Conservation (phyloP, 305 asterid species). For the Fraxinus albicans region DNA sequence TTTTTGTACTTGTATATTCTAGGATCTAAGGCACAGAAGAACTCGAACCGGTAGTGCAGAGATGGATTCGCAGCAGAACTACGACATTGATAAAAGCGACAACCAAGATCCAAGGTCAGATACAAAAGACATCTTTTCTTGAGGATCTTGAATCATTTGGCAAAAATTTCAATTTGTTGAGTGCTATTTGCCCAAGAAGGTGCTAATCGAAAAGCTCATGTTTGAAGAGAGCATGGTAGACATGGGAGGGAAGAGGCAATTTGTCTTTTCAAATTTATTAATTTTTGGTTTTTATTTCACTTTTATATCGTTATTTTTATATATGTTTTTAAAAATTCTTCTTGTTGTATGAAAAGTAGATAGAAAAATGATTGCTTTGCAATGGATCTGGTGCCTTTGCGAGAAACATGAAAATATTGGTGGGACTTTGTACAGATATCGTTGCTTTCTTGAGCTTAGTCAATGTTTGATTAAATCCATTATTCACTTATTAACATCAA, state of each 20-base stretch:
- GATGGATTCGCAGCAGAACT: conserved; percentile 50
- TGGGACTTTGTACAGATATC: conserved; percentile 30
- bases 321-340: not conserved
- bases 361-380: conserved; percentile 20
- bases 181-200: not conserved
- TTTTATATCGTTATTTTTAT: not conserved
- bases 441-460: not conserved
- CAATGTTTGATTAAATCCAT: not conserved
- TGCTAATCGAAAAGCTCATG: not conserved
- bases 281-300: not conserved
- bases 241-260: not conserved
- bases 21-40: conserved; percentile 87
- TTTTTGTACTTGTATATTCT: not conserved
- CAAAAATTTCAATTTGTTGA: not conserved
- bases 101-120: conserved; percentile 42
- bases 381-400: conserved; percentile 11
- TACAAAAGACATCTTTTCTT: conserved; percentile 27
- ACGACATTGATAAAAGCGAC: conserved; percentile 48
- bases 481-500: not conserved
- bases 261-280: not conserved
- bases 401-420: not conserved
- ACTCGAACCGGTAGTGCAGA: conserved; percentile 65
- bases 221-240: not conserved
- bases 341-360: conserved; percentile 30
- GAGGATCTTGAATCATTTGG: not conserved